Evolutionary conservation across 73 alveolate species (phyloP), one percentile per base, ranked within the genome.

Genomic region (Symbiodinium pilosum): DNA sequence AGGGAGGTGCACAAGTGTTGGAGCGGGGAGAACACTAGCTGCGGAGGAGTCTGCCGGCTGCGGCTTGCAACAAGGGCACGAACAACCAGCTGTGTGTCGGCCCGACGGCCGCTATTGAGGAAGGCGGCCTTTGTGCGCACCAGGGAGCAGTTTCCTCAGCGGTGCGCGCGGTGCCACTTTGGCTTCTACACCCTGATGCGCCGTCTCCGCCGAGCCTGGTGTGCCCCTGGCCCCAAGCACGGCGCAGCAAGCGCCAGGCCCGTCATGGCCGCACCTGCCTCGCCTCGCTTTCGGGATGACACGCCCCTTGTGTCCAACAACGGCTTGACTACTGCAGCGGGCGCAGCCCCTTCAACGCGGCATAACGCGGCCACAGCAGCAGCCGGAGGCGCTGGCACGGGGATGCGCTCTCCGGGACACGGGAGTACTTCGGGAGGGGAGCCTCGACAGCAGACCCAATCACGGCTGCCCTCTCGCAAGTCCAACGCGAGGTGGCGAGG

Each of bases 81-180:
- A 41, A 42, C 1, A 84, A 41, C 92, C 92, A 84, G 71, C 92
- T 84, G 92, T 84, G 47, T 28, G 92, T 42, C n/a, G n/a, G 92
- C 47, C 92, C 73, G 39, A 43, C 71, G 71, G 11, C 32, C 26
- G 20, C 21, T 6, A 6, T 47, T 47, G 59, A 6, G 59, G 59
- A n/a, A 47, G 59, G 59, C 14, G 59, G 59, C 21, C 59, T 14
- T 9, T 14, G 59, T 14, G 59, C 59, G 59, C 14, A 47, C 59
- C 59, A 47, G 59, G 59, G n/a, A n/a, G 6, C 59, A 9, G 59
- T 6, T 47, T 47, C 21, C 59, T 47, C 21, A 14, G 6, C 14
- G 59, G 59, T 14, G 59, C 21, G 59, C 14, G 21, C 21, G 59
- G 59, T 47, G 59, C n/a, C n/a, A n/a, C n/a, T n/a, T n/a, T n/a